Evolutionary conservation across 225 moss, liverwort and hornwort species (phyloP), one percentile per base, ranked within the genome.

Genomic region (Physcomitrium patens): DNA sequence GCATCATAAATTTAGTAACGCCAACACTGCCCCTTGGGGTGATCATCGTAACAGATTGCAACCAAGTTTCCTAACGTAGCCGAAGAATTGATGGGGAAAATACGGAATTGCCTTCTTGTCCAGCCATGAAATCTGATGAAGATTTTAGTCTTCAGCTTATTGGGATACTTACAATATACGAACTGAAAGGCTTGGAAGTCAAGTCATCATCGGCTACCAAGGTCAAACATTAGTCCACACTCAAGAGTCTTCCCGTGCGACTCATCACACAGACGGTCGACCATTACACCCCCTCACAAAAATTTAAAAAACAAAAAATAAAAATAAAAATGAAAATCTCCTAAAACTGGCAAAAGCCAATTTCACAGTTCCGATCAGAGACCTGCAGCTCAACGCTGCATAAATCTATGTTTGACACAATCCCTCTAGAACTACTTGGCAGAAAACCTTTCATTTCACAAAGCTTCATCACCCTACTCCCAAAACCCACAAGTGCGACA

Each of bases 261-360:
- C 60, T 46, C 60, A n/a, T 74, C 71, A 60, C 59, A 71, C 47
- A 7, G 9, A 59, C 4, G 8, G 26, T 46, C 47, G 18, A 63
- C 12, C 7, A 48, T 68, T 20, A 31, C 3, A 31, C 31, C 31
- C 5, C 5, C 31, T 2, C 31, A 31, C 31, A 31, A 2, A 31
- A 2, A 31, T 5, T 2, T 5, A 31, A 31, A 31, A 26, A 50
- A 44, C 11, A 22, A 56, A 24, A 41, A 75, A 54, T 14, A 47
- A 27, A 60, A 53, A 31, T 2, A 31, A 31, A 31, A 5, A 31
- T 2, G 5, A 31, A 31, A 31, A 31, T 2, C 2, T 37, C 31
- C 4, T 7, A 37, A 37, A 37, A 37, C 31, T 4, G 31, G 31
- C 31, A 37, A 37, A 37, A 59, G 9, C 16, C 31, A 45, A 65